Evolutionary conservation across 306 rosid genomes (phyloP).

Genomic region (Pachyrhizus erosus): DNA sequence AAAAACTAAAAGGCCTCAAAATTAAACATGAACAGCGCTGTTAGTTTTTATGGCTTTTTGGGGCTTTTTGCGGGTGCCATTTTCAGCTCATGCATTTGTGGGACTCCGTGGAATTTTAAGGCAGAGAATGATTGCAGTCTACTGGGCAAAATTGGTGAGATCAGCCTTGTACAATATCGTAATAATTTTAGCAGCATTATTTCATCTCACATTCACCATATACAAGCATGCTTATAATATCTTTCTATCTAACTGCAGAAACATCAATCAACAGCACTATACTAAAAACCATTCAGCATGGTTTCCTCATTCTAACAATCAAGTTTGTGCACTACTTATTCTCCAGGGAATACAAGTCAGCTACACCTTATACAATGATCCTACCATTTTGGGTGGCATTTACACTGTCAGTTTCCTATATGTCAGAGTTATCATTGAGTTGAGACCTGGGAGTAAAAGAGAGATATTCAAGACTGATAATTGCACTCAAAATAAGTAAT

Average conservation of each 20-base stretch:
- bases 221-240: too few relatives aligned
- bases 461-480: background rate
- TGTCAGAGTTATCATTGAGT: conserved; percentile 31
- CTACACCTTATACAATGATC: conserved; percentile 36
- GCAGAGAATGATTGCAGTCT: conserved; percentile 28
- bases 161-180: background rate
- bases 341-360: conserved; percentile 10
- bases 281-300: too few relatives aligned
- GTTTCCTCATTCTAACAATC: too few relatives aligned
- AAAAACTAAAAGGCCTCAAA: background rate
- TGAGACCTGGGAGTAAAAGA: background rate
- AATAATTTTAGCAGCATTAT: background rate
- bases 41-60: conserved; percentile 37
- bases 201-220: too few relatives aligned
- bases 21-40: conserved; percentile 17
- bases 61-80: conserved; percentile 40
- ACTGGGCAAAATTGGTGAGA: conserved; percentile 27
- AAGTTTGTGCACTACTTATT: background rate
- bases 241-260: too few relatives aligned
- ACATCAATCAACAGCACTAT: too few relatives aligned
- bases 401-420: conserved; percentile 28
- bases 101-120: conserved; percentile 6
- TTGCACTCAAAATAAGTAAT: background rate
- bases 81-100: conserved; percentile 37
- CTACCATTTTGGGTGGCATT: conserved; percentile 51